Percentiles rank a stretch among this genome's conserved stretches.
Evolutionary conservation across 1,284 basidiomycete species (phyloP).

Genomic region (Cryptococcus sp.): DNA sequence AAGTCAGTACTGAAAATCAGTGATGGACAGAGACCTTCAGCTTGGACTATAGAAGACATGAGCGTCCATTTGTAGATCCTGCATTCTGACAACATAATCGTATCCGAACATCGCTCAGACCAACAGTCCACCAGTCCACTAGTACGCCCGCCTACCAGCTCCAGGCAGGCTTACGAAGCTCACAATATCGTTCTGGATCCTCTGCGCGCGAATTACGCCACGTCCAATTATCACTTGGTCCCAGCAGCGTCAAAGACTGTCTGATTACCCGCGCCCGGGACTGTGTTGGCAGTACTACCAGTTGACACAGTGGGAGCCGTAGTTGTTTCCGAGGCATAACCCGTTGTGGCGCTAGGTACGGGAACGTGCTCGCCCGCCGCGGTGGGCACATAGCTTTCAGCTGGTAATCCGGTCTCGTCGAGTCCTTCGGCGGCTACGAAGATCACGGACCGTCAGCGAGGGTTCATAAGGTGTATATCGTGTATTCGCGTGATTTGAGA

Average conservation of each 20-base stretch:
- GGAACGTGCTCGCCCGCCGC: slow-evolving; percentile 64
- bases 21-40: no score
- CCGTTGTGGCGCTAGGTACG: slow-evolving; percentile 37
- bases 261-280: slow-evolving; percentile 22
- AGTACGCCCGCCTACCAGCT: no score
- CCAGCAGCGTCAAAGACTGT: slow-evolving; percentile 34
- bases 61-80: no score
- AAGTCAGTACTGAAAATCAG: no score
- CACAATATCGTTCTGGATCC: no score
- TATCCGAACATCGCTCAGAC: no score
- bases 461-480: not conserved
- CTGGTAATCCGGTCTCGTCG: slow-evolving; percentile 68
- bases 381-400: slow-evolving; percentile 76
- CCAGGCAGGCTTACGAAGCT: no score
- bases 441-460: not conserved
- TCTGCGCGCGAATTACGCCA: no score
- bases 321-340: slow-evolving; percentile 16
- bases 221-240: not conserved
- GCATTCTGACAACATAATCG: no score
- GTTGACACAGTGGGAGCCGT: not conserved
- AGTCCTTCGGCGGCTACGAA: slow-evolving; percentile 55
- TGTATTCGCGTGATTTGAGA: not conserved
- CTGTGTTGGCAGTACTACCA: slow-evolving; percentile 1
- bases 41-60: no score
- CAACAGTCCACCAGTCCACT: no score